These are phyloP conservation scores for Aspergillus sp. DNA, from an alignment of 2,329 filamentous ascomycete species.

Conservation along the genomic window DNA sequence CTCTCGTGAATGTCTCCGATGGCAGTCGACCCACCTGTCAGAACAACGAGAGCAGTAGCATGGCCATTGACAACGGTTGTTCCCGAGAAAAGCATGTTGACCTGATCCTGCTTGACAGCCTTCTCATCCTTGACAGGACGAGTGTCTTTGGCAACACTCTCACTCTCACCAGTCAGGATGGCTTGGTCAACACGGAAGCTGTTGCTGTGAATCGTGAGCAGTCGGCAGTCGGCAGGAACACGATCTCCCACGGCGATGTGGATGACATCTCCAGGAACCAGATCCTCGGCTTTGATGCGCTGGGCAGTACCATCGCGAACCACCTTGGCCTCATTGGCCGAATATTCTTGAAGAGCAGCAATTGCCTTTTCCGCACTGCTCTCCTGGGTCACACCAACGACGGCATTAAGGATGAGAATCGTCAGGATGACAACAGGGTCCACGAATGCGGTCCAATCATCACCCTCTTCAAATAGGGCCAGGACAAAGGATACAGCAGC, in stretches of 20 bases:
- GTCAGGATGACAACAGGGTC: slow-evolving; percentile 95
- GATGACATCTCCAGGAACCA: slow-evolving; percentile 91
- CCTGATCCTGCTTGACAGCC: slow-evolving; percentile 94
- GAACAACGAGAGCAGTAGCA: slow-evolving; percentile 82
- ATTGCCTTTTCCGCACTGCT: slow-evolving; percentile 98
- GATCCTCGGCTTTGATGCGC: slow-evolving; percentile 88
- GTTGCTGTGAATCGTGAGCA: slow-evolving; percentile 91
- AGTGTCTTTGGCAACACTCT: slow-evolving; percentile 87
- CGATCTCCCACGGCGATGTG: slow-evolving; percentile 85
- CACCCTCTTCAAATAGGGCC: slow-evolving; percentile 86
- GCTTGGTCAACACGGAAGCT: slow-evolving; percentile 96
- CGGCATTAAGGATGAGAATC: slow-evolving; percentile 91
- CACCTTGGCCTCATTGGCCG: slow-evolving; percentile 94
- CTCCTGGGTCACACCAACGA: slow-evolving; percentile 97
- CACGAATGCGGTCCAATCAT: slow-evolving; percentile 95
- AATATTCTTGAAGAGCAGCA: slow-evolving; percentile 96
- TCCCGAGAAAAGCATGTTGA: slow-evolving; percentile 97
- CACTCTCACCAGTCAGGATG: slow-evolving; percentile 93
- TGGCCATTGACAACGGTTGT: slow-evolving; percentile 95
- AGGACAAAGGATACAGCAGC: slow-evolving; percentile 90
- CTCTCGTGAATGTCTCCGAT: slow-evolving; percentile 99
- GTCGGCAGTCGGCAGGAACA: slow-evolving; percentile 88
- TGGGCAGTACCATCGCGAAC: slow-evolving; percentile 76
- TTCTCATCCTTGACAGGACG: slow-evolving; percentile 65
- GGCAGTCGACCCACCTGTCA: slow-evolving; percentile 85